Percentiles rank a stretch among this genome's conserved stretches.
phyloP scores from a whole-genome alignment of 768 basidiomycete genomes.

The Phlegmacium glaucopus region DNA sequence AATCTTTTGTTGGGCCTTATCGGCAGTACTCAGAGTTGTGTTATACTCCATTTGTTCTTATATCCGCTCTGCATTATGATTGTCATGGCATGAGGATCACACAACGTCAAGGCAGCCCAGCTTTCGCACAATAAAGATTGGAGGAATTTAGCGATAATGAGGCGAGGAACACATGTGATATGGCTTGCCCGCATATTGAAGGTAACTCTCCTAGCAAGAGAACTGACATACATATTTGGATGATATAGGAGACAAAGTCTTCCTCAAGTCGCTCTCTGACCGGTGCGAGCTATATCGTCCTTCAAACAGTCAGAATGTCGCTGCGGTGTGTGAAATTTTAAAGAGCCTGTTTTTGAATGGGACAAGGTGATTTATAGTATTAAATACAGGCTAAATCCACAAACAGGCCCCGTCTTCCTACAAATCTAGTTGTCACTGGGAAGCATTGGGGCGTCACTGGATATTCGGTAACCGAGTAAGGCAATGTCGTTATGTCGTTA shows the following conservation, averaged over 20 bases:
- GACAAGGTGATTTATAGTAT: conserved; percentile 5
- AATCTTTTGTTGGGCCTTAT: not conserved
- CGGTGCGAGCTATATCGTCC: conserved; percentile 1
- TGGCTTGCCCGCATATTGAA: conserved; percentile 19
- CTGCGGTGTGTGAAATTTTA: conserved; percentile 3
- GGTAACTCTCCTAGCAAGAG: conserved; percentile 3
- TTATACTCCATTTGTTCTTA: too few relatives aligned
- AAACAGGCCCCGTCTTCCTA: conserved; percentile 9
- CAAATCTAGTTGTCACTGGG: conserved; percentile 1
- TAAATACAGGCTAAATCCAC: too few relatives aligned
- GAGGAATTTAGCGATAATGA: too few relatives aligned
- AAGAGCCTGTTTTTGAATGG: conserved; percentile 6
- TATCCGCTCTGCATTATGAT: too few relatives aligned
- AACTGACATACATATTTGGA: not conserved
- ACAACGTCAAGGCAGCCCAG: too few relatives aligned
- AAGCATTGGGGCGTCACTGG: not conserved
- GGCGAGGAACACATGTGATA: too few relatives aligned
- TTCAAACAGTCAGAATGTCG: not conserved
- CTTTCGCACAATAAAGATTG: too few relatives aligned
- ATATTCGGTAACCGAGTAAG: too few relatives aligned
- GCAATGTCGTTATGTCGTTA: too few relatives aligned
- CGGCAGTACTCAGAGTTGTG: too few relatives aligned
- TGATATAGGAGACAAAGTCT: conserved; percentile 22
- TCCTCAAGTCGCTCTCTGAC: conserved; percentile 14
- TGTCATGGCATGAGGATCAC: too few relatives aligned